Evolutionary conservation across 164 flowering plant species (phyloP), one percentile per base, ranked within the genome.

Genomic region (Kingdonia uniflora): DNA sequence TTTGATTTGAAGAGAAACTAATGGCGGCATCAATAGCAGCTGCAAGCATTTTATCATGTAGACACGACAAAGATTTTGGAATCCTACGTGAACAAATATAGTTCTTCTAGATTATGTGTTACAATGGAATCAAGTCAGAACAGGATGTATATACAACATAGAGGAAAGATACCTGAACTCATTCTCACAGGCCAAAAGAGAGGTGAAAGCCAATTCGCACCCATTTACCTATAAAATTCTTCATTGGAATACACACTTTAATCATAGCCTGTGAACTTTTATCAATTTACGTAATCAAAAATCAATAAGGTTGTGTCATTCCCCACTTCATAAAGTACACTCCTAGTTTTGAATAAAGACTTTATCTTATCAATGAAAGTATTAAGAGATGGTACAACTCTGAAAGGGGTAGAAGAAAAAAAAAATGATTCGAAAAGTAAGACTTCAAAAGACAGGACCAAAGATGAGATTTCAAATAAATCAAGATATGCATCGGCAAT

Each of bases 11-110:
- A 12, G 84, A 75, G 57, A 65, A 24, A 61, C 54, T 68, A 21
- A 79, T 59, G 20, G 61, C 61, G 60, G 88, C 92, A 66, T 68
- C 76, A 25, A 87, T 85, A 55, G 97, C 97, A 73, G 94, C 95
- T 50, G 87, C 94, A 65, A 90, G 80, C 58, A 84, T 87, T 69
- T 82, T 71, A 70, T 90, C 97, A 71, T 86, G 89, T 65, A 86
- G 85, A 65, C 69, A 71, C 51, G 97, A 94, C 58, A 81, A 69
- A 33, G 81, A 71, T 45, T 84, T 84, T 14, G 79, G 82, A 51
- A 66, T 74, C 77, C 97, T 90, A 20, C 51, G 46, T 20, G 24
- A 53, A 29, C 4, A 29, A 29, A 29, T 3, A 29, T 29, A 29
- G 8, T 29, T 29, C 35, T 29, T 29, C 35, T 3, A 29, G 4